Evolutionary conservation across 352 stramenopile species (phyloP).

Genomic region (Pythium plurisporium): DNA sequence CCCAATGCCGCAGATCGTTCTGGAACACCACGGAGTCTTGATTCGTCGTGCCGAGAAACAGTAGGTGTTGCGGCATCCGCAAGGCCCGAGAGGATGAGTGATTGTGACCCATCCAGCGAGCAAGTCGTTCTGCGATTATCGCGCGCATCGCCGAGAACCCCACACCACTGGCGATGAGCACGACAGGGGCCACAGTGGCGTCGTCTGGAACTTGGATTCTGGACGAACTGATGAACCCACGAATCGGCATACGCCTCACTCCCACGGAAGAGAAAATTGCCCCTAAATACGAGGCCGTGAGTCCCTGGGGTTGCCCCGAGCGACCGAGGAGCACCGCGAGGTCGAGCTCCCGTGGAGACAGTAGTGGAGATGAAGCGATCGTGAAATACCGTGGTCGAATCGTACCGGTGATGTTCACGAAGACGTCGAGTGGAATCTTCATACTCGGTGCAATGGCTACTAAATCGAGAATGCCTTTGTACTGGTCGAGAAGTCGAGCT

Average conservation of each 20-base stretch:
- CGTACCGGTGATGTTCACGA: conserved; percentile 76
- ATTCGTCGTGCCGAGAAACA: conserved; percentile 31
- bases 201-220: conserved; percentile 86
- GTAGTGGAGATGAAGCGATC: conserved; percentile 84
- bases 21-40: conserved; percentile 31
- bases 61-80: conserved; percentile 18
- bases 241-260: conserved; percentile 57
- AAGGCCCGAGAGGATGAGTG: not conserved
- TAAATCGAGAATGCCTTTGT: conserved; percentile 77
- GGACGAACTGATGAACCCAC: conserved; percentile 82
- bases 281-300: conserved; percentile 26
- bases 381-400: conserved; percentile 92
- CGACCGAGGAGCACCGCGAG: conserved; percentile 88
- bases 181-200: conserved; percentile 64
- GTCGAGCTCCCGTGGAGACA: conserved; percentile 75
- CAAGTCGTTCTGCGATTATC: conserved; percentile 30
- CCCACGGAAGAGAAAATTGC: conserved; percentile 29
- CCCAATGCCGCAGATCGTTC: conserved; percentile 29
- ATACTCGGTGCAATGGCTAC: conserved; percentile 56
- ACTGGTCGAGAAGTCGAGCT: conserved; percentile 59
- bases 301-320: conserved; percentile 23
- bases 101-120: not conserved
- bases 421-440: conserved; percentile 53
- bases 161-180: conserved; percentile 91
- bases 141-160: conserved; percentile 85